phyloP scores from a whole-genome alignment of 192 early-diverging fungal species.

The Chytriomyces sp. region DNA sequence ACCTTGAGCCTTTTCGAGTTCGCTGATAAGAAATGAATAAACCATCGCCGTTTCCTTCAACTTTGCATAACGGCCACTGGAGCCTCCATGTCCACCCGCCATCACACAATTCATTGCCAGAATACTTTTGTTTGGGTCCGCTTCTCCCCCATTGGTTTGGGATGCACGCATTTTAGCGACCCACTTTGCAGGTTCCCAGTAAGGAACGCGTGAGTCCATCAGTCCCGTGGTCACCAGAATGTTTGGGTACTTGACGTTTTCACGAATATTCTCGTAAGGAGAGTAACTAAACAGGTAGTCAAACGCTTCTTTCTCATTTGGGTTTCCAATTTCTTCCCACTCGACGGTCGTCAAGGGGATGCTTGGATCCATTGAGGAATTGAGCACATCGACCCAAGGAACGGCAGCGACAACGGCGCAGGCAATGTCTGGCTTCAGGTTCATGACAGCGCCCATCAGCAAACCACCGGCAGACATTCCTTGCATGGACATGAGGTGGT shows the following conservation, averaged over 20 bases:
- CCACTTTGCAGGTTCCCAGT: conserved; percentile 86
- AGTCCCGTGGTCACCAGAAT: conserved; percentile 68
- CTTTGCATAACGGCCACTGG: conserved; percentile 48
- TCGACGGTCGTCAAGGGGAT: conserved; percentile 53
- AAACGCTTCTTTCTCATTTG: conserved; percentile 47
- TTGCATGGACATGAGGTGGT: conserved; percentile 42
- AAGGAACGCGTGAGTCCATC: conserved; percentile 82
- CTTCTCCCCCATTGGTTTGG: background rate
- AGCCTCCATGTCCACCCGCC: conserved; percentile 49
- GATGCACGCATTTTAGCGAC: conserved; percentile 72
- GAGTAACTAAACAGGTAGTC: conserved; percentile 51
- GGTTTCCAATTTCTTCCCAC: conserved; percentile 50
- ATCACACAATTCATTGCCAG: conserved; percentile 15
- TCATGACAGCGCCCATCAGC: conserved; percentile 52
- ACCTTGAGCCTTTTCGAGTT: conserved; percentile 5
- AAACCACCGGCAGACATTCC: conserved; percentile 50
- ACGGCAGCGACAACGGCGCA: conserved; percentile 46
- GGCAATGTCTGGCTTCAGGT: conserved; percentile 50
- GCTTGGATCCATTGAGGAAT: conserved; percentile 48
- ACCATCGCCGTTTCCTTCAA: conserved; percentile 44
- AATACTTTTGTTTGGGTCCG: background rate
- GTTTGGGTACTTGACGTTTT: conserved; percentile 45
- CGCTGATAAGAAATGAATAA: conserved; percentile 43
- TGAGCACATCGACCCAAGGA: conserved; percentile 56
- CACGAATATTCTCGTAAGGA: conserved; percentile 52